Evolutionary conservation across 768 basidiomycete species (phyloP).

Genomic region (Mycena indigotica): DNA sequence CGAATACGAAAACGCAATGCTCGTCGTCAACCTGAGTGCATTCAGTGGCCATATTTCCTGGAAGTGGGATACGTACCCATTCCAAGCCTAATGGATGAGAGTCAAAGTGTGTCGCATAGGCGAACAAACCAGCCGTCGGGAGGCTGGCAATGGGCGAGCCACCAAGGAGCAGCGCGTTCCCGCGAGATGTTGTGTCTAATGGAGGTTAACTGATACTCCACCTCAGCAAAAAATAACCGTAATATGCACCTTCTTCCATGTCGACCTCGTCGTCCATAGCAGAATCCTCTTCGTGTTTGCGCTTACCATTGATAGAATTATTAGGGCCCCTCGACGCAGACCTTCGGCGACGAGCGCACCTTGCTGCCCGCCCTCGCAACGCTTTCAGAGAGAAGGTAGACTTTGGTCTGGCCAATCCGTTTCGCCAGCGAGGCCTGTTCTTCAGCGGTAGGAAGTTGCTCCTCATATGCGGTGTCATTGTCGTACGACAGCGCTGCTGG

Average conservation of each 20-base stretch:
- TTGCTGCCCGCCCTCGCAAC: constrained; percentile 57
- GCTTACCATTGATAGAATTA: constrained; percentile 48
- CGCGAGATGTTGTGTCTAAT: constrained; percentile 54
- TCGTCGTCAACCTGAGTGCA: constrained; percentile 62
- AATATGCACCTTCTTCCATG: constrained; percentile 37
- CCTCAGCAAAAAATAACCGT: background rate
- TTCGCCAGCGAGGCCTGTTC: constrained; percentile 51
- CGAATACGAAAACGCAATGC: constrained; percentile 79
- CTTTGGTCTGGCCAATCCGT: constrained; percentile 71
- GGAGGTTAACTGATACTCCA: too few relatives aligned
- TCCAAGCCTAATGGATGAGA: constrained; percentile 75
- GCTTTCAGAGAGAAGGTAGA: constrained; percentile 79
- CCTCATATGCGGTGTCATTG: constrained; percentile 59
- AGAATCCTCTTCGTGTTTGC: constrained; percentile 42
- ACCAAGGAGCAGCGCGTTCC: constrained; percentile 70
- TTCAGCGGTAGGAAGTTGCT: constrained; percentile 47
- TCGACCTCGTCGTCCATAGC: constrained; percentile 35
- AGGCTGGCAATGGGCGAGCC: constrained; percentile 76
- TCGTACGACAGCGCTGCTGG: constrained; percentile 53
- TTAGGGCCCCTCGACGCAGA: constrained; percentile 44
- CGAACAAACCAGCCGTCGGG: constrained; percentile 77
- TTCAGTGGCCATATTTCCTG: background rate
- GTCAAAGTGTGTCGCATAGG: constrained; percentile 79
- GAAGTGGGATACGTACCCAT: constrained; percentile 48
- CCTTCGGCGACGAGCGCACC: constrained; percentile 52